phyloP scores from a whole-genome alignment of 768 basidiomycete genomes.

The Sistotremastrum niveocremeum region DNA sequence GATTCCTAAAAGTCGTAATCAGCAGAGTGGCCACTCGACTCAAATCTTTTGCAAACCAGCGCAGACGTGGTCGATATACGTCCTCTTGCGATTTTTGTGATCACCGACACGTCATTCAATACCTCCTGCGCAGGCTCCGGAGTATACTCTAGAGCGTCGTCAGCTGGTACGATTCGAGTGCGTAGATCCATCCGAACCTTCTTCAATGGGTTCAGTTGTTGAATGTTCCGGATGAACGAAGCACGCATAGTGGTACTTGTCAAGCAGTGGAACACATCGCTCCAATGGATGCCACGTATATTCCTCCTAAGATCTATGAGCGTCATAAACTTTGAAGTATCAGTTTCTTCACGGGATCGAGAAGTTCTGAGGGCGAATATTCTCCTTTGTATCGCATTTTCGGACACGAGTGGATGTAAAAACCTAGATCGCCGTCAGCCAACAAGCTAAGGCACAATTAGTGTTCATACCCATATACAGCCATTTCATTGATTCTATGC shows the following conservation, averaged over 20 bases:
- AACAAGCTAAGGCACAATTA: background rate
- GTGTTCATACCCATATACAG: slow-evolving; percentile 69
- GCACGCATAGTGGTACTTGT: slow-evolving; percentile 51
- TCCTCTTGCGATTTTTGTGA: background rate
- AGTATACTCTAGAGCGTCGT: slow-evolving; percentile 11
- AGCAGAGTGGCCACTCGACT: background rate
- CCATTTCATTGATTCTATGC: slow-evolving; percentile 44
- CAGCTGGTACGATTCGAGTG: background rate
- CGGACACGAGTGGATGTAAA: slow-evolving; percentile 79
- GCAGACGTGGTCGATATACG: background rate
- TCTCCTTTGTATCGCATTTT: slow-evolving; percentile 98
- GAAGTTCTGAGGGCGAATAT: slow-evolving; percentile 75
- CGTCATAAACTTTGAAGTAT: background rate
- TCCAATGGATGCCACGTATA: slow-evolving; percentile 65
- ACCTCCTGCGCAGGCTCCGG: background rate
- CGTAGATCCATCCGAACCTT: slow-evolving; percentile 15
- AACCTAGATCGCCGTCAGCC: slow-evolving; percentile 37
- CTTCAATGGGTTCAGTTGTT: slow-evolving; percentile 7
- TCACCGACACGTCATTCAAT: background rate
- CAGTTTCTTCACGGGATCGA: slow-evolving; percentile 55
- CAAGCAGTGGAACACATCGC: slow-evolving; percentile 44
- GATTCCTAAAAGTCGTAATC: slow-evolving; percentile 2
- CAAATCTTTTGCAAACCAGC: background rate
- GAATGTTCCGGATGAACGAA: slow-evolving; percentile 57
- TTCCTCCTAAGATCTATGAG: slow-evolving; percentile 17